phyloP scores from a whole-genome alignment of 768 basidiomycete genomes.

The Pseudohyphozyma bogoriensis region DNA sequence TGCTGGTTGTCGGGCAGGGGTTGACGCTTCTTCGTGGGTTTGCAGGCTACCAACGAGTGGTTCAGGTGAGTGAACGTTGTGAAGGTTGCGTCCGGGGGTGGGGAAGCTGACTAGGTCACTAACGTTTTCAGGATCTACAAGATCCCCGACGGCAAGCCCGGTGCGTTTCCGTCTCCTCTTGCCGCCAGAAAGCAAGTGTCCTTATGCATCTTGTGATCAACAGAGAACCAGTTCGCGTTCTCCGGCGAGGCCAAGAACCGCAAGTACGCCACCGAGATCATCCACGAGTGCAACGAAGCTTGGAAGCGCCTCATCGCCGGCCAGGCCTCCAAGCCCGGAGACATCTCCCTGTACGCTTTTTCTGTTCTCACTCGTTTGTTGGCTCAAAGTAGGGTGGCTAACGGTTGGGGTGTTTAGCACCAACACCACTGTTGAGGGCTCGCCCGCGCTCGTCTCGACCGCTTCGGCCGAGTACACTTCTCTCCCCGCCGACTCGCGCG shows the following conservation, averaged over 20 bases:
- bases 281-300: conserved; percentile 96
- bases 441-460: conserved; percentile 56
- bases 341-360: conserved; percentile 69
- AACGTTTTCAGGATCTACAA: conserved; percentile 66
- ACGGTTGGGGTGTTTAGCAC: conserved; percentile 44
- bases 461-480: conserved; percentile 54
- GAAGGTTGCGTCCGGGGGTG: background rate
- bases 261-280: conserved; percentile 97
- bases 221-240: conserved; percentile 62
- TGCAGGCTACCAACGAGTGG: conserved; percentile 99
- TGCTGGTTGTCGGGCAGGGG: too few relatives aligned
- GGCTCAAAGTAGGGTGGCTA: conserved; percentile 8
- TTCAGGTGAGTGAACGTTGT: conserved; percentile 59
- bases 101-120: background rate
- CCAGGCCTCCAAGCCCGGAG: conserved; percentile 55
- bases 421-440: conserved; percentile 66
- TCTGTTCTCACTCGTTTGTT: background rate
- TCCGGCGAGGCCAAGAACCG: conserved; percentile 99
- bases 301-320: conserved; percentile 88
- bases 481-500: conserved; percentile 68
- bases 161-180: conserved; percentile 41
- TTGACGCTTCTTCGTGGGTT: too few relatives aligned
- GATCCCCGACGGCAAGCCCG: conserved; percentile 59
- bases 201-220: background rate
- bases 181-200: background rate